A percentile compares a stretch with the other conserved stretches of the same genome.
Evolutionary conservation across 306 rosid genomes (phyloP).

Genomic region (Lathyrus oleraceus): DNA sequence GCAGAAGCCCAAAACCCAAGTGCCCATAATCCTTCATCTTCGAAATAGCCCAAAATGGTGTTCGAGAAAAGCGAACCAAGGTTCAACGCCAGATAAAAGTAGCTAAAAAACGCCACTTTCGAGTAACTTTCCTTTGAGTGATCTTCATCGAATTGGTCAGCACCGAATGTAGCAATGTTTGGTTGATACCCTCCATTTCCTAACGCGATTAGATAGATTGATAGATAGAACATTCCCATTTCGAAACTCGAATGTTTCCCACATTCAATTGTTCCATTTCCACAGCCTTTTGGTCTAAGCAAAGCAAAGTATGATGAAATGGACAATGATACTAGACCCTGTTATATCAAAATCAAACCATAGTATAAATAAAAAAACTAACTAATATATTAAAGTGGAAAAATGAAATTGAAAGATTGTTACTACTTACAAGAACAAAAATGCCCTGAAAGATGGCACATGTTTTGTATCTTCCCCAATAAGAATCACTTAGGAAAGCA

Average conservation of each 20-base stretch:
- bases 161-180: slow-evolving; percentile 60
- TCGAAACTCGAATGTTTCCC: slow-evolving; percentile 43
- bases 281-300: slow-evolving; percentile 83
- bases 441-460: slow-evolving; percentile 59
- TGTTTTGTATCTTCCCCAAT: slow-evolving; percentile 62
- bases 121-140: slow-evolving; percentile 50
- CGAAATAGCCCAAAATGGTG: slow-evolving; percentile 62
- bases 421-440: slow-evolving; percentile 67
- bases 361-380: neutral
- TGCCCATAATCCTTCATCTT: slow-evolving; percentile 61
- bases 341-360: slow-evolving; percentile 30
- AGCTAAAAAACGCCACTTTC: slow-evolving; percentile 56
- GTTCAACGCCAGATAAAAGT: slow-evolving; percentile 63
- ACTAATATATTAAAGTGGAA: neutral
- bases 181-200: slow-evolving; percentile 74
- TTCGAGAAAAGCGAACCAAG: slow-evolving; percentile 69
- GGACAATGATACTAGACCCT: slow-evolving; percentile 77
- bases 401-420: neutral
- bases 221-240: slow-evolving; percentile 50
- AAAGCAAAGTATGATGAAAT: slow-evolving; percentile 65
- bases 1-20: slow-evolving; percentile 58
- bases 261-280: slow-evolving; percentile 46
- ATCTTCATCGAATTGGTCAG: slow-evolving; percentile 64
- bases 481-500: slow-evolving; percentile 61
- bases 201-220: slow-evolving; percentile 62